Evolutionary conservation across 2,329 filamentous ascomycete species (phyloP).

Genomic region (Venturiaceae sp.): DNA sequence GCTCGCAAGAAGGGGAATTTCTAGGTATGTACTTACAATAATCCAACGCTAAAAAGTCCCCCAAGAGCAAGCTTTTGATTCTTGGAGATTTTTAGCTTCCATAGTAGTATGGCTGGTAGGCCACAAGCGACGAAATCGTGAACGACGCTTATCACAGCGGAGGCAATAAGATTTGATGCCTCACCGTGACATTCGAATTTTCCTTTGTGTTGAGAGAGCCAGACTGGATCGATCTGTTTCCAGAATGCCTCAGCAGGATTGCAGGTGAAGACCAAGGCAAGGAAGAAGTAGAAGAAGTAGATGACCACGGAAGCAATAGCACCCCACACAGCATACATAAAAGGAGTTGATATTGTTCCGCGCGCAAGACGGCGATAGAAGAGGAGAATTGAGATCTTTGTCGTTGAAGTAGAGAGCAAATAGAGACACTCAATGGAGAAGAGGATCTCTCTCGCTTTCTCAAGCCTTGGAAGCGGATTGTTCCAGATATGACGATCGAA

Average conservation of each 20-base stretch:
- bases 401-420: conserved; percentile 11
- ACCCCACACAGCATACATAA: conserved; percentile 1
- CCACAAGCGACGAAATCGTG: conserved; percentile 14
- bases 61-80: conserved; percentile 12
- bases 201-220: conserved; percentile 9
- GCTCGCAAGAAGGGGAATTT: conserved; percentile 10
- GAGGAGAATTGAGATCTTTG: conserved; percentile 13
- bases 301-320: conserved; percentile 9
- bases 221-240: conserved; percentile 11
- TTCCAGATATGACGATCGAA: conserved; percentile 5
- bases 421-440: conserved; percentile 15
- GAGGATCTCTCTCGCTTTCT: conserved; percentile 11
- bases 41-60: not conserved
- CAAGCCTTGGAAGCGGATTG: not conserved
- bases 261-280: conserved; percentile 12
- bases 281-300: conserved; percentile 11
- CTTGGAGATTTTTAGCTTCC: conserved; percentile 12
- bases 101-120: conserved; percentile 12
- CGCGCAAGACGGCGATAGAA: conserved; percentile 14
- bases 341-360: not conserved
- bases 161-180: conserved; percentile 9
- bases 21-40: not conserved
- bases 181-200: conserved; percentile 13
- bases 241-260: conserved; percentile 13
- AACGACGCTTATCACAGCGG: conserved; percentile 11